These are phyloP conservation scores for Sugiyamaella lignohabitans DNA, from an alignment of 805 yeast genomes.

Conservation along the genomic window DNA sequence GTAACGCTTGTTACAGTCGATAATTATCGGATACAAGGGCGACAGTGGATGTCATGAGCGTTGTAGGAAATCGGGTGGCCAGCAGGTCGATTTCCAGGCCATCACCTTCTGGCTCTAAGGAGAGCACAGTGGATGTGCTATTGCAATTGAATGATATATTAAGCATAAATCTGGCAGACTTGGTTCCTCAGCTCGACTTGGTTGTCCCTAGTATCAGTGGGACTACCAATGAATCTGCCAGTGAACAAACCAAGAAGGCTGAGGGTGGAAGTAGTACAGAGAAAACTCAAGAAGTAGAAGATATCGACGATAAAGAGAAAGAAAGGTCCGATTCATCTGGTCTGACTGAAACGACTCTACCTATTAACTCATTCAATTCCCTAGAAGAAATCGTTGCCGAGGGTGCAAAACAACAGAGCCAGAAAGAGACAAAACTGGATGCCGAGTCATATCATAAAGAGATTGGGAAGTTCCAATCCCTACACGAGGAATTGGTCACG, in stretches of 20 bases:
- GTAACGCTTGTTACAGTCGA: no score
- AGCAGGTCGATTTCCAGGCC: background rate
- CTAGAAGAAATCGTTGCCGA: background rate
- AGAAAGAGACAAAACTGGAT: background rate
- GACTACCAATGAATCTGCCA: background rate
- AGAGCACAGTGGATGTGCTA: constrained; percentile 1
- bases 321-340: no score
- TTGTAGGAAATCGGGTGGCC: background rate
- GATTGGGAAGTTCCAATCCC: constrained; percentile 15
- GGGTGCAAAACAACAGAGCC: no score
- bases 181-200: background rate
- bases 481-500: constrained; percentile 17
- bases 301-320: background rate
- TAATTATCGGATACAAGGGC: no score
- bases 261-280: background rate
- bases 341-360: no score
- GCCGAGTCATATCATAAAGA: constrained; percentile 3
- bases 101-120: background rate
- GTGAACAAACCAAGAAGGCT: background rate
- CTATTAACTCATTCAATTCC: background rate
- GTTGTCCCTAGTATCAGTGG: background rate
- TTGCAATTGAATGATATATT: background rate
- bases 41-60: background rate
- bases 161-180: background rate
- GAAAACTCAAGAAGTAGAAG: background rate